Conservation (phyloP, 768 basidiomycete genomes). For the Podaxis mareebaensis region DNA sequence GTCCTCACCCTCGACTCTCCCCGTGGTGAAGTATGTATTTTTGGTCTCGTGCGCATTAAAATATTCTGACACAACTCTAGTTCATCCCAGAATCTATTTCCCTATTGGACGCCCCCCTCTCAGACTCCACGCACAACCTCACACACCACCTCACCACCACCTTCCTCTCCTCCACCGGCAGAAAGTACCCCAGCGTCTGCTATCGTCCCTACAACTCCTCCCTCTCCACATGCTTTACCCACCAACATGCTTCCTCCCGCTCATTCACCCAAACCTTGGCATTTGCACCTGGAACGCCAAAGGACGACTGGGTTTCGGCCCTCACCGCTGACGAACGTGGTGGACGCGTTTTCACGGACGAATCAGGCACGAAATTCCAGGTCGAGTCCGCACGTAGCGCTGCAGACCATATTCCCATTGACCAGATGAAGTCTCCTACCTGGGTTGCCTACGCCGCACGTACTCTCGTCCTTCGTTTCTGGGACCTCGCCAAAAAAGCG, state of each 20-base stretch:
- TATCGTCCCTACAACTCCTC: slow-evolving; percentile 32
- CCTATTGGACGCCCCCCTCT: slow-evolving; percentile 43
- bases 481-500: slow-evolving; percentile 88
- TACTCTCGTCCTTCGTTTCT: slow-evolving; percentile 78
- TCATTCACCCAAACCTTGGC: slow-evolving; percentile 49
- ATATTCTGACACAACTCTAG: slow-evolving; percentile 24
- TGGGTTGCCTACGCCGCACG: slow-evolving; percentile 90
- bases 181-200: slow-evolving; percentile 53
- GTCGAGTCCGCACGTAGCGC: slow-evolving; percentile 42
- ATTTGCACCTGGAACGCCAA: slow-evolving; percentile 43
- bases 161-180: slow-evolving; percentile 42
- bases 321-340: slow-evolving; percentile 24
- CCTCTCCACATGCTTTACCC: slow-evolving; percentile 27
- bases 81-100: slow-evolving; percentile 30
- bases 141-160: slow-evolving; percentile 46
- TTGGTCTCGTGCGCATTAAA: background rate
- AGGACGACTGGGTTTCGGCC: slow-evolving; percentile 51
- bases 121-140: slow-evolving; percentile 45
- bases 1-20: slow-evolving; percentile 52
- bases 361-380: slow-evolving; percentile 47
- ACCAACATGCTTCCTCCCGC: slow-evolving; percentile 38
- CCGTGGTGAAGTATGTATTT: slow-evolving; percentile 31
- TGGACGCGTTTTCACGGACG: slow-evolving; percentile 32
- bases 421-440: slow-evolving; percentile 75
- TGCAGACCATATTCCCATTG: slow-evolving; percentile 51